These are phyloP conservation scores for Taxillus chinensis DNA, from an alignment of 164 flowering plant genomes.

Conservation along the genomic window DNA sequence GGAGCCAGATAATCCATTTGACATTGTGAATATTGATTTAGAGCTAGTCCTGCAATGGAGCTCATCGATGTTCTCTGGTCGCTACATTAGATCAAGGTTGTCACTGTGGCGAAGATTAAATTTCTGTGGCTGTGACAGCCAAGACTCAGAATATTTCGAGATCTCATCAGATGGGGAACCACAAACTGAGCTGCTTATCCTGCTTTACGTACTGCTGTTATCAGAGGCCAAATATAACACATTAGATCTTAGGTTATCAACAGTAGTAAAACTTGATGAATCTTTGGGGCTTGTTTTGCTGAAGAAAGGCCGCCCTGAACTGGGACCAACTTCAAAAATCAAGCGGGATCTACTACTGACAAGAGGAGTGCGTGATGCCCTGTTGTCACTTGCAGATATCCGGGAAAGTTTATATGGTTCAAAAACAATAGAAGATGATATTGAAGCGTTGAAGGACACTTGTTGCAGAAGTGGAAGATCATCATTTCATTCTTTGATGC, in stretches of 20 bases:
- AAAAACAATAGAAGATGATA: slow-evolving; percentile 45
- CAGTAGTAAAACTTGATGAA: slow-evolving; percentile 14
- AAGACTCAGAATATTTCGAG: slow-evolving; percentile 80
- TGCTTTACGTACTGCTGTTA: slow-evolving; percentile 50
- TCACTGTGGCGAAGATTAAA: slow-evolving; percentile 69
- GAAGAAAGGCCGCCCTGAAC: slow-evolving; percentile 9
- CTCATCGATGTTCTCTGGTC: slow-evolving; percentile 40
- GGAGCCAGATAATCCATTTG: slow-evolving; percentile 62
- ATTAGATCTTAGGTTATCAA: slow-evolving; percentile 32
- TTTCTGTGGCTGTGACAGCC: slow-evolving; percentile 48
- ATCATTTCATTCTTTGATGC: slow-evolving; percentile 51
- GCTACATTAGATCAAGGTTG: slow-evolving; percentile 53
- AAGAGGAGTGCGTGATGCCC: slow-evolving; percentile 39
- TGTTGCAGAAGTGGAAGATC: slow-evolving; percentile 33
- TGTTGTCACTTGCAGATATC: slow-evolving; percentile 57
- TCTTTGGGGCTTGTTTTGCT: slow-evolving; percentile 11
- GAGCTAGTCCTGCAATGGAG: slow-evolving; percentile 60
- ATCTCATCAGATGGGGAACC: slow-evolving; percentile 72
- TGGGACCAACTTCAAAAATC: slow-evolving; percentile 17
- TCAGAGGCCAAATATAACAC: slow-evolving; percentile 43
- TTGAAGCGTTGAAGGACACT: slow-evolving; percentile 25
- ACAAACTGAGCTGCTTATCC: slow-evolving; percentile 57
- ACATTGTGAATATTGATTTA: slow-evolving; percentile 75
- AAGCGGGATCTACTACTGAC: slow-evolving; percentile 41
- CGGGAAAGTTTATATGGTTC: slow-evolving; percentile 57